Evolutionary conservation across 208 protist species (phyloP), one percentile per base, ranked within the genome.

Genomic region (Leishmania lainsoni): DNA sequence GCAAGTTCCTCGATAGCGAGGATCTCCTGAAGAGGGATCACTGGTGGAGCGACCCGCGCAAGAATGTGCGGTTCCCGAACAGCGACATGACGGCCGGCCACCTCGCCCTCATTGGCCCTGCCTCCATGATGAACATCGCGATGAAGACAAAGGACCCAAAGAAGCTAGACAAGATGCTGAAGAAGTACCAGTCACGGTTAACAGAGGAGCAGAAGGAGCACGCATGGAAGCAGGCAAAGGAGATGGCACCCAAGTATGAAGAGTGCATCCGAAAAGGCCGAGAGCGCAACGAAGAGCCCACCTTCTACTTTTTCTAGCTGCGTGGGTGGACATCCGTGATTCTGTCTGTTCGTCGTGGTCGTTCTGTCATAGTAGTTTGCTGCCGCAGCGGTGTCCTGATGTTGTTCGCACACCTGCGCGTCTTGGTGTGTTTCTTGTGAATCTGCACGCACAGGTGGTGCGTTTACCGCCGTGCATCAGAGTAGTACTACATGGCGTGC

Each of bases 101-200:
- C 83, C 87, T 98, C 56, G 90, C 92, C 61, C 83, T 95, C 68
- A 94, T 96, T 69, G 91, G 91, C 3, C 95, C 95, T 39, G 93
- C 95, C 3, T 95, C 93, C 35, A 96, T 97, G 91, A 93, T 98
- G 95, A 96, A 96, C 81, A 89, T 95, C 56, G 95, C 93, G 29
- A 87, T 94, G 86, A 98, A 97, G 83, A 90, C 89, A 1, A 90
- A 89, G 54, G 88, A 96, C 68, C 95, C 95, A 17, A 91, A 96
- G 79, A 90, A 88, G 76, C 84, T 95, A 51, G 89, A 98, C 72
- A 96, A 95, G 85, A 93, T 96, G 91, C 89, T 88, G 68, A 87
- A 95, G 68, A 96, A 96, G 88, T 96, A 96, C 76, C 89, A 93
- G 71, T 89, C 89, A 26, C 72, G 90, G 45, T 84, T 98, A 12